Evolutionary conservation across 192 early-diverging fungal genomes (phyloP), one percentile per base, ranked within the genome.

Genomic region (Geosiphon pyriformis): DNA sequence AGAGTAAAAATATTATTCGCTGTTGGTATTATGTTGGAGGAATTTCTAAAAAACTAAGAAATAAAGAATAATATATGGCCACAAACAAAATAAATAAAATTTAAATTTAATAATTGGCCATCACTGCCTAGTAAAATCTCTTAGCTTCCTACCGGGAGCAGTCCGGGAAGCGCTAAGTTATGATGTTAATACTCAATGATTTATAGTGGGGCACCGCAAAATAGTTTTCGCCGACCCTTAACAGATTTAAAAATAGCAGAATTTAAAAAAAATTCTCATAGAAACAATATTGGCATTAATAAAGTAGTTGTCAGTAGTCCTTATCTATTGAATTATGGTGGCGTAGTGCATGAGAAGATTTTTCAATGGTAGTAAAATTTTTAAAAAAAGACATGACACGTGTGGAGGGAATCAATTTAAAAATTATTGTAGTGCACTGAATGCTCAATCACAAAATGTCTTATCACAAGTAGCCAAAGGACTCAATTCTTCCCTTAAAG

Each of bases 201-300:
- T 58, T 58, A 58, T 30, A 15, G 23, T 29, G 56, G 56, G 6
- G 56, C 56, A 27, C 56, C 56, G 25, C 56, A 58, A 58, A 58
- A 58, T 58, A 58, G 17, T 58, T 20, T 3, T 29, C 56, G 56
- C n/a, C 56, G 56, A 33, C 56, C 56, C 27, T 27, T 58, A 15
- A 6, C 56, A 15, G 56, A 58, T 29, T 58, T 58, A 58, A 58
- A 58, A 58, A 58, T 58, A 30, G 17, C 22, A 20, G 56, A 30
- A 29, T 58, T 58, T 58, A 58, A 58, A 58, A 58, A 23, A 58
- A n/a, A 15, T 32, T 33, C 30, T 3, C 4, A 7, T 29, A 29
- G 30, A 30, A 58, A 58, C 4, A 30, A 30, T 29, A 58, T 58
- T 12, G 27, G 30, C 12, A 58, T 58, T 30, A 25, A 58, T 58